These are phyloP conservation scores for Durusdinium trenchii DNA, from an alignment of 73 alveolate genomes.

Conservation along the genomic window DNA sequence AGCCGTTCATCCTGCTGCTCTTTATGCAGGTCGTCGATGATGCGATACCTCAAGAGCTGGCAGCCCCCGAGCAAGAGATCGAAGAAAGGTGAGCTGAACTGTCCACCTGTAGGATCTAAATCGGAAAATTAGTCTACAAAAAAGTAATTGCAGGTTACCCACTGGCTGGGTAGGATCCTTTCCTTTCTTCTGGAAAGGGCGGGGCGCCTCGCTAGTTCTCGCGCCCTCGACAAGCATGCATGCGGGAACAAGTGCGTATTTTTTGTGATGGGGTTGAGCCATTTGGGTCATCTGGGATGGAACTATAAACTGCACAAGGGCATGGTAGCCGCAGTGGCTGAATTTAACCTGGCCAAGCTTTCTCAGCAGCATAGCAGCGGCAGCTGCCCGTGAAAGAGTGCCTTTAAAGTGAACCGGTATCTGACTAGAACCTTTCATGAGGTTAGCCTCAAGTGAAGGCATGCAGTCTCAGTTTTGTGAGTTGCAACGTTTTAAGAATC, in stretches of 20 bases:
- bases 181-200: neutral
- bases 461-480: no score
- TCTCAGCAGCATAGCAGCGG: no score
- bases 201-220: neutral
- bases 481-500: no score
- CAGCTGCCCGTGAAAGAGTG: no score
- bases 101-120: neutral
- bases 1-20: slow-evolving; percentile 69
- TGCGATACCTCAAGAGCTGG: slow-evolving; percentile 43
- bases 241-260: neutral
- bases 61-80: neutral
- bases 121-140: neutral
- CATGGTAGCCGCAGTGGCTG: no score
- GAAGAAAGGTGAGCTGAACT: neutral
- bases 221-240: neutral
- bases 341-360: no score
- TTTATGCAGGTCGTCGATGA: slow-evolving; percentile 73
- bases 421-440: no score
- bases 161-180: neutral
- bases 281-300: no score
- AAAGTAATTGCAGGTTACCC: neutral
- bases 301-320: no score
- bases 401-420: no score
- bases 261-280: no score
- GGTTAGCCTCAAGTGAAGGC: no score